Evolutionary conservation across 148 eudicot species (phyloP).

Genomic region (Limonium bicolor): DNA sequence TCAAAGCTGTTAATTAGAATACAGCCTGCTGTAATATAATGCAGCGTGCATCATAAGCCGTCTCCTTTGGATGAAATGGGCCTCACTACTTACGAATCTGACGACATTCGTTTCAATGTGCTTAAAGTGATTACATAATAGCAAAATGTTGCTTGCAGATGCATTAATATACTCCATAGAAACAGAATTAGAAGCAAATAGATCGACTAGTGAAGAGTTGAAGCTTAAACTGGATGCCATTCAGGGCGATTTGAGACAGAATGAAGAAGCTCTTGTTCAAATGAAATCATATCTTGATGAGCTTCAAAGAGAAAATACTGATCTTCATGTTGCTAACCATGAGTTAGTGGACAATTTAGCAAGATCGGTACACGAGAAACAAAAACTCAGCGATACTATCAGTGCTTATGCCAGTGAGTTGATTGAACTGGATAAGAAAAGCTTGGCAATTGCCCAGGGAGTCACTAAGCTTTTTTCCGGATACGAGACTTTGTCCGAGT

Average conservation of each 20-base stretch:
- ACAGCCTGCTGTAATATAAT: no score
- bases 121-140: constrained; percentile 4
- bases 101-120: no score
- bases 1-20: no score
- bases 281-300: constrained; percentile 35
- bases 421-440: constrained; percentile 54
- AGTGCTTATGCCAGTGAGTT: constrained; percentile 33
- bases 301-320: constrained; percentile 41
- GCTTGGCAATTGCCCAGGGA: constrained; percentile 36
- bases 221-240: constrained; percentile 36
- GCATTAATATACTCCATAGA: constrained; percentile 40
- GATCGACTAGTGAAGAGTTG: constrained; percentile 32
- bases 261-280: constrained; percentile 41
- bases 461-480: constrained; percentile 33
- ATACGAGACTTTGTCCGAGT: constrained; percentile 29
- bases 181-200: constrained; percentile 33
- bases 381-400: constrained; percentile 40
- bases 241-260: constrained; percentile 28
- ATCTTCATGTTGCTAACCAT: constrained; percentile 34
- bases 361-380: constrained; percentile 45
- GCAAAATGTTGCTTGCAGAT: constrained; percentile 32
- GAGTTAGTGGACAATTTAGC: constrained; percentile 34
- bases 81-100: no score
- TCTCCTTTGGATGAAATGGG: no score
- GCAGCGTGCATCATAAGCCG: no score